A percentile compares a stretch with the other conserved stretches of the same genome.
Conservation (phyloP, 306 rosid genomes). For the Castanopsis chinensis region DNA sequence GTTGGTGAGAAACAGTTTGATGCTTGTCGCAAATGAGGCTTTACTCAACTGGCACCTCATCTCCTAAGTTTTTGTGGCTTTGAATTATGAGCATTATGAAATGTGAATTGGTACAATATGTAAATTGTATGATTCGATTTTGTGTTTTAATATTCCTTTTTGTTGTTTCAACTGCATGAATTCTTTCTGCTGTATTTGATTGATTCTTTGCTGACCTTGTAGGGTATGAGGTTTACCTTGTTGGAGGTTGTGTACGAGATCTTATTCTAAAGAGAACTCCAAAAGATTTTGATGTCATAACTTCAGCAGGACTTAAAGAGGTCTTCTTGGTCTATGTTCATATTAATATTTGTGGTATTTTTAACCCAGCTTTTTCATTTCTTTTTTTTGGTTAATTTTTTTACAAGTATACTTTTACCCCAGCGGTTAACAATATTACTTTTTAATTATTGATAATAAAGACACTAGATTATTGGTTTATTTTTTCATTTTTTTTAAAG, state of each 20-base stretch:
- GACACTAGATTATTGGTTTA: not conserved
- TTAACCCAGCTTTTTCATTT: not conserved
- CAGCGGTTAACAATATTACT: not conserved
- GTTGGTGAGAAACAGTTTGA: too few species aligned
- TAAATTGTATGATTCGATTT: not conserved
- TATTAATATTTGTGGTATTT: not conserved
- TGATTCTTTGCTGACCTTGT: constrained; percentile 9
- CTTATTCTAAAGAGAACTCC: constrained; percentile 44
- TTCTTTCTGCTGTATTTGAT: not conserved
- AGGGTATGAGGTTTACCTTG: constrained; percentile 46
- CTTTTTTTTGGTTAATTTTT: too few species aligned
- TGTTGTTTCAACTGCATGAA: not conserved
- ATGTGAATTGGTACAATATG: not conserved
- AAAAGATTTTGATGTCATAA: constrained; percentile 53
- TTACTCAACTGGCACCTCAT: too few species aligned
- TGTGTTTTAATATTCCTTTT: not conserved
- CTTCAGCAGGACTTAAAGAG: constrained; percentile 82
- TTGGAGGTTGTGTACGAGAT: constrained; percentile 53
- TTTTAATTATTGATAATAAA: not conserved
- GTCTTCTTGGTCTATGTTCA: constrained; percentile 34
- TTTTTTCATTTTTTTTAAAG: too few species aligned
- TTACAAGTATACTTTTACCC: not conserved
- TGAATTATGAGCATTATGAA: not conserved
- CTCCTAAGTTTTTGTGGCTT: not conserved
- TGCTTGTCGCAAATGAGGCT: too few species aligned